A percentile compares a stretch with the other conserved stretches of the same genome.
Evolutionary conservation across 306 rosid genomes (phyloP).

Genomic region (Leucaena leucocephala): DNA sequence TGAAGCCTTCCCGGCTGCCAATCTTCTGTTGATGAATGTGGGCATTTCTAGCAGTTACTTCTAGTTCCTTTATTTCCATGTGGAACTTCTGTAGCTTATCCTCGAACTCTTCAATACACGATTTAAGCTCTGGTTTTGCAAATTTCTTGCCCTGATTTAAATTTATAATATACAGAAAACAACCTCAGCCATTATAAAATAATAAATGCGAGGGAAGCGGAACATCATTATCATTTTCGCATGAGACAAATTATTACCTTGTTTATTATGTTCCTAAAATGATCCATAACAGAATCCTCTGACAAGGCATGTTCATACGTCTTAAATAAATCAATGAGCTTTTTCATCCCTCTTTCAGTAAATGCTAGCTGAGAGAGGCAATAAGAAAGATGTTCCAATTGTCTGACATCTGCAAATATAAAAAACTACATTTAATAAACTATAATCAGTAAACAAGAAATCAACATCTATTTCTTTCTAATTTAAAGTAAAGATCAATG

Average conservation of each 20-base stretch:
- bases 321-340: constrained; percentile 83
- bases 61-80: constrained; percentile 83
- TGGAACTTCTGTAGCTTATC: constrained; percentile 85
- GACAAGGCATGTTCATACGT: constrained; percentile 76
- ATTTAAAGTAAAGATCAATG: constrained; percentile 15
- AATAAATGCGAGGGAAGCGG: constrained; percentile 31
- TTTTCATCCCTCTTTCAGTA: constrained; percentile 93
- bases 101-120: constrained; percentile 90
- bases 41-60: constrained; percentile 79
- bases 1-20: constrained; percentile 45
- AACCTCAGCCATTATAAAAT: constrained; percentile 1
- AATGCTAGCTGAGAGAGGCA: constrained; percentile 95
- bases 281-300: constrained; percentile 82
- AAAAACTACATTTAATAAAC: constrained; percentile 24
- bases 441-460: constrained; percentile 14
- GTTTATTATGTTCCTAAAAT: constrained; percentile 74
- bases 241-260: constrained; percentile 57
- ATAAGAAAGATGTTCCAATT: constrained; percentile 86
- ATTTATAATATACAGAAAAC: constrained; percentile 18
- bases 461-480: neutral
- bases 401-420: constrained; percentile 65
- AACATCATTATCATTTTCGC: constrained; percentile 42
- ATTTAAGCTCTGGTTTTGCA: constrained; percentile 84
- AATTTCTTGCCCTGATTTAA: constrained; percentile 80
- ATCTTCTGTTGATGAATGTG: constrained; percentile 71